These are phyloP conservation scores for Erodium chrysanthum DNA, from an alignment of 441 rosid genomes.

Conservation along the genomic window DNA sequence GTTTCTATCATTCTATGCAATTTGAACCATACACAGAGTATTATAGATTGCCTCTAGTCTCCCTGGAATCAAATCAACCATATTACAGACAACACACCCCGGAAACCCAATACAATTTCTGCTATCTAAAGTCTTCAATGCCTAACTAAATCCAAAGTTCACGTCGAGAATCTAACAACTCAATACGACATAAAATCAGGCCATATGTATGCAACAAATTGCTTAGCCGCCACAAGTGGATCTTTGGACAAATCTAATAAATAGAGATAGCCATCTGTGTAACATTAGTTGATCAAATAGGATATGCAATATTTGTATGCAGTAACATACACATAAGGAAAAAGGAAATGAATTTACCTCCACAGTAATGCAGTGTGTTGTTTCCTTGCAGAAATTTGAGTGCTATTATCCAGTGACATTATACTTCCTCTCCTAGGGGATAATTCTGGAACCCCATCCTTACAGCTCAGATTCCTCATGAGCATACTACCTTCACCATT, in stretches of 20 bases:
- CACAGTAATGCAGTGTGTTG: constrained; percentile 85
- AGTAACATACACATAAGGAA: neutral
- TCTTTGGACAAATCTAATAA: neutral
- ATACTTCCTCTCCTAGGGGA: constrained; percentile 32
- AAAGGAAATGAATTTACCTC: constrained; percentile 49
- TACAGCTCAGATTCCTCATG: constrained; percentile 51
- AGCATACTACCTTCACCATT: constrained; percentile 70
- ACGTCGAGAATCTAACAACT: neutral
- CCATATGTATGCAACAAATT: neutral
- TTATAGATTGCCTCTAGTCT: constrained; percentile 6
- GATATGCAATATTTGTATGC: neutral
- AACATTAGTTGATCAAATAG: too few relatives aligned
- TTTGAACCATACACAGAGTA: neutral
- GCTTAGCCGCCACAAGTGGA: neutral
- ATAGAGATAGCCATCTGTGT: neutral
- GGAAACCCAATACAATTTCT: neutral
- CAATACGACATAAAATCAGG: neutral
- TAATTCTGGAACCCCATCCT: constrained; percentile 44
- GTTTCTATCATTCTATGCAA: neutral
- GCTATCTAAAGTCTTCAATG: neutral
- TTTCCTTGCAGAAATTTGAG: constrained; percentile 52
- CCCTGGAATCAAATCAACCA: neutral
- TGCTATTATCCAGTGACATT: constrained; percentile 36
- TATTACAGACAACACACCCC: neutral
- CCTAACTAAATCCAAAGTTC: neutral